Evolutionary conservation across 176 grass and related monocot species (phyloP).

Genomic region (Lolium rigidum): DNA sequence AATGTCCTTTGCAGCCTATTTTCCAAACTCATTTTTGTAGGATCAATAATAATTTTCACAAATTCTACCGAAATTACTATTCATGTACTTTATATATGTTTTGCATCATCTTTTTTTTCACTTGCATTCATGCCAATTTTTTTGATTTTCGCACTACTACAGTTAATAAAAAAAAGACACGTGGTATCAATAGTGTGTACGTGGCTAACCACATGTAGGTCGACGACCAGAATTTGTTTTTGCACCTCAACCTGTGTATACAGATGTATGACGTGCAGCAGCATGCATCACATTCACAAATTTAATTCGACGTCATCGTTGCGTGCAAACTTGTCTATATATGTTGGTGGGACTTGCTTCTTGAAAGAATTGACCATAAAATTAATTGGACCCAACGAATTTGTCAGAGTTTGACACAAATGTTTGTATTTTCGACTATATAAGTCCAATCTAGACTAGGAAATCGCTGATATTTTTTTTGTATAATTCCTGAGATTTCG

Average conservation of each 20-base stretch:
- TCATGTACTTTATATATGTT: not conserved
- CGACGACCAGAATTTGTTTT: no score
- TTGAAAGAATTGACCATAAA: not conserved
- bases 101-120: not conserved
- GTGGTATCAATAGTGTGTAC: not conserved
- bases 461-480: not conserved
- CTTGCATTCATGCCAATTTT: not conserved
- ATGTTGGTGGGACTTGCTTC: not conserved
- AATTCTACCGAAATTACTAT: not conserved
- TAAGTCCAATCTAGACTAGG: no score
- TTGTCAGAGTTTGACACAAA: not conserved
- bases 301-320: constrained; percentile 9
- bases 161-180: not conserved
- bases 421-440: not conserved
- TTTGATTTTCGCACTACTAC: not conserved
- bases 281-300: not conserved
- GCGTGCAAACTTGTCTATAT: not conserved
- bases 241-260: not conserved
- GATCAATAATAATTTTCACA: not conserved
- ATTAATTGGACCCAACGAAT: not conserved
- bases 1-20: not conserved
- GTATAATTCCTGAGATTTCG: not conserved
- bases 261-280: not conserved
- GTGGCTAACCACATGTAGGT: not conserved
- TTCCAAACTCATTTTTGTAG: not conserved